A percentile compares a stretch with the other conserved stretches of the same genome.
Conservation (phyloP, 192 early-diverging fungal genomes). For the Pilaira anomala region DNA sequence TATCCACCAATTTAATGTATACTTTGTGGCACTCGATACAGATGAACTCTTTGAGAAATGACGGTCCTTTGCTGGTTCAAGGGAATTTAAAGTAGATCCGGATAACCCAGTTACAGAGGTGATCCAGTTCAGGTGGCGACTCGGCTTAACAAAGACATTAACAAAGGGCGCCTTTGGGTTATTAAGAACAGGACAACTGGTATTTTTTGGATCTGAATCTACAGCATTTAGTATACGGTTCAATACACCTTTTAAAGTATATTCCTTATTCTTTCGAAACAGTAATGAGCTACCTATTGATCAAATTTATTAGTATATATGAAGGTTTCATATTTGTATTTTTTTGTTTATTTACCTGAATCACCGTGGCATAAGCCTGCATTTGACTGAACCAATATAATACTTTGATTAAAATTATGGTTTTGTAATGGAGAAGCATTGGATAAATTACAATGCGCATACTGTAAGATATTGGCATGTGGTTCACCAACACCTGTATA, state of each 20-base stretch:
- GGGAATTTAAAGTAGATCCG: no score
- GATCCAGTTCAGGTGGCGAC: slow-evolving; percentile 15
- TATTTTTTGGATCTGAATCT: slow-evolving; percentile 13
- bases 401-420: neutral
- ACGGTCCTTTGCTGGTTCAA: no score
- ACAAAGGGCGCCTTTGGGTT: neutral
- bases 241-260: slow-evolving; percentile 7
- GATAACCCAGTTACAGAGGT: slow-evolving; percentile 5
- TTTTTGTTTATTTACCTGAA: slow-evolving; percentile 14
- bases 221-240: slow-evolving; percentile 17
- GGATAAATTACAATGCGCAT: slow-evolving; percentile 11
- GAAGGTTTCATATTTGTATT: neutral
- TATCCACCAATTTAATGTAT: no score
- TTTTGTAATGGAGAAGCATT: neutral
- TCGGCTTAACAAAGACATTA: slow-evolving; percentile 2
- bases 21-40: no score
- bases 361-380: slow-evolving; percentile 18
- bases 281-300: slow-evolving; percentile 14
- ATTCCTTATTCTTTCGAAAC: neutral
- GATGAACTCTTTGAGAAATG: no score
- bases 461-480: neutral
- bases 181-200: slow-evolving; percentile 11
- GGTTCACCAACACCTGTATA: neutral
- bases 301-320: neutral
- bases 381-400: neutral